Conservation (phyloP, 2,329 filamentous ascomycete genomes). For the Cladophialophora bantiana region DNA sequence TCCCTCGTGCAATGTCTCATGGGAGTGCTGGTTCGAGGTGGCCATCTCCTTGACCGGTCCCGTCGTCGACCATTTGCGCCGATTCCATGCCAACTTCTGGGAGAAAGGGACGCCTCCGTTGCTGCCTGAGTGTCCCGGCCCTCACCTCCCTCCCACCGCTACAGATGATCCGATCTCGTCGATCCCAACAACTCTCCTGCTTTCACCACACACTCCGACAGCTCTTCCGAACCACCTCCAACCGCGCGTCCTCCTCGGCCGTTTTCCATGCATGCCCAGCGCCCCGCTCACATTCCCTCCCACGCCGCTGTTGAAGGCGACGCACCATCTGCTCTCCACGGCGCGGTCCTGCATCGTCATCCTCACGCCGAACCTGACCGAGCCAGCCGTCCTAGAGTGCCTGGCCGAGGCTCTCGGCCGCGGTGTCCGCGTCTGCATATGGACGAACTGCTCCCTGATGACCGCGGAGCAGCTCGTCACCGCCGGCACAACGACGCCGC, state of each 20-base stretch:
- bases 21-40: slow-evolving; percentile 87
- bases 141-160: not conserved
- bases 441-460: slow-evolving; percentile 76
- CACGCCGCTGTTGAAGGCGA: slow-evolving; percentile 72
- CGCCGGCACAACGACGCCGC: slow-evolving; percentile 73
- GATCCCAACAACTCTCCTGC: slow-evolving; percentile 38
- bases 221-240: slow-evolving; percentile 78
- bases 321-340: slow-evolving; percentile 66
- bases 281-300: slow-evolving; percentile 56
- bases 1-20: slow-evolving; percentile 84
- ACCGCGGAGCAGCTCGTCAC: slow-evolving; percentile 81
- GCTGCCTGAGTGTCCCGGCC: not conserved
- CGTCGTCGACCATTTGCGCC: slow-evolving; percentile 66
- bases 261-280: slow-evolving; percentile 46
- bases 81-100: slow-evolving; percentile 77
- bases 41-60: slow-evolving; percentile 71
- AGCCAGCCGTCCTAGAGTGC: slow-evolving; percentile 66
- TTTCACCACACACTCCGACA: slow-evolving; percentile 58
- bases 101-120: slow-evolving; percentile 43
- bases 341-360: slow-evolving; percentile 69
- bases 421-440: slow-evolving; percentile 71
- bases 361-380: slow-evolving; percentile 80
- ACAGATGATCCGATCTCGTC: not conserved
- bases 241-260: slow-evolving; percentile 70
- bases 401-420: slow-evolving; percentile 67